These are phyloP conservation scores for Plenodomus lindquistii DNA, from an alignment of 2,329 filamentous ascomycete genomes.

Conservation along the genomic window DNA sequence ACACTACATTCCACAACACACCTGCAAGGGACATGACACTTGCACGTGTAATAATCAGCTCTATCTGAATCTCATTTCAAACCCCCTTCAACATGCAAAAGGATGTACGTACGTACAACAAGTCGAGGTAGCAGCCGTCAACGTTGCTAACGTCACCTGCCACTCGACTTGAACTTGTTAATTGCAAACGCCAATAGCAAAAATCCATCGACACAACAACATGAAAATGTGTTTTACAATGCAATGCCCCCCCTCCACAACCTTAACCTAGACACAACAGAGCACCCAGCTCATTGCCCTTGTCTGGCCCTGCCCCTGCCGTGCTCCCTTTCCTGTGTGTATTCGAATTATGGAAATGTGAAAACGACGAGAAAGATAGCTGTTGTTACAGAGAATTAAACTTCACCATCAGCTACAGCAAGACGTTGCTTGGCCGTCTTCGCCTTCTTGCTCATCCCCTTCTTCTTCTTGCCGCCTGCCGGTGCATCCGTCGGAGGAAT, in stretches of 20 bases:
- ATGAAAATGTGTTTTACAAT: not conserved
- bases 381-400: constrained; percentile 21
- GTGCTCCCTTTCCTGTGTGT: not conserved
- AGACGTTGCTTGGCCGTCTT: constrained; percentile 56
- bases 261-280: too few species aligned
- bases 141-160: too few species aligned
- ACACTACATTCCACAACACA: too few species aligned
- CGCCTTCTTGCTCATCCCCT: constrained; percentile 54
- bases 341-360: constrained; percentile 13
- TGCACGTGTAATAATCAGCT: not conserved
- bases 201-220: not conserved
- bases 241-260: not conserved
- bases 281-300: too few species aligned
- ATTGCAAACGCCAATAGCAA: not conserved
- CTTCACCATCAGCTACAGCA: constrained; percentile 52
- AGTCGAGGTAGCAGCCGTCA: too few species aligned
- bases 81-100: too few species aligned
- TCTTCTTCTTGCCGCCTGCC: constrained; percentile 57
- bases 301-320: not conserved
- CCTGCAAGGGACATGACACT: too few species aligned
- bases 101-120: too few species aligned
- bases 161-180: too few species aligned
- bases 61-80: not conserved
- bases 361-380: constrained; percentile 2
- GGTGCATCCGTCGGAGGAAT: constrained; percentile 54